Evolutionary conservation across 2,329 filamentous ascomycete genomes (phyloP), one percentile per base, ranked within the genome.

Genomic region (Ascochyta fabae): DNA sequence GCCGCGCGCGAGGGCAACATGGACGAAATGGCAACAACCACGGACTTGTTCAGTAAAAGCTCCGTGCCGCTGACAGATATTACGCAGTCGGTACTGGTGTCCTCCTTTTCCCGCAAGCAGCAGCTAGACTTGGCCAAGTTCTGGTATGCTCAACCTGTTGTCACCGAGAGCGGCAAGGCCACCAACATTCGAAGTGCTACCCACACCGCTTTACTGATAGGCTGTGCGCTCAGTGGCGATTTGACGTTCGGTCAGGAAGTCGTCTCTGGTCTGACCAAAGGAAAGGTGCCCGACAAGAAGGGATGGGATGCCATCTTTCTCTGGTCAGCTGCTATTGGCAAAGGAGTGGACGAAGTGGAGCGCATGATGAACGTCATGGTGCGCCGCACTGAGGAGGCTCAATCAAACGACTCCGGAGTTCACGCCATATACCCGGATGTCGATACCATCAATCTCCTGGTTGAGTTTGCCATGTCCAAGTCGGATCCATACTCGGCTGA

Each of bases 291-390:
- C 0, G 57, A 61, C 34, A 86, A 88, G 59, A 75, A 80, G 29
- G 83, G 83, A 22, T 92, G 90, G 86, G 88, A 95, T 68, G 82
- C 88, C 12, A 79, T 91, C 12, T 83, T 95, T 39, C 85, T 91
- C 48, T 93, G 89, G 86, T 88, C 91, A 27, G 87, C 90, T 12
- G 83, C 88, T 7, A 84, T 86, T 50, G 89, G 88, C 19, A 90
- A 88, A 69, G 86, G 86, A 1, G 84, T 89, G 1, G 86, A 91
- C 72, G 87, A 91, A 69, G 82, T 93, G 56, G 83, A 86, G 51
- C 84, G 87, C 61, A 92, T 93, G 85, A 84, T 95, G 56, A 79
- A 84, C 39, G 81, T 87, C 19, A 88, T 92, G 82, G 74, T 80
- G n/a, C 74, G 78, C 34, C 77, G 80, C 44, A 82, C 79, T 58